Evolutionary conservation across 106 monocot species (phyloP), one percentile per base, ranked within the genome.

Genomic region (Apostasia shenzhenica): DNA sequence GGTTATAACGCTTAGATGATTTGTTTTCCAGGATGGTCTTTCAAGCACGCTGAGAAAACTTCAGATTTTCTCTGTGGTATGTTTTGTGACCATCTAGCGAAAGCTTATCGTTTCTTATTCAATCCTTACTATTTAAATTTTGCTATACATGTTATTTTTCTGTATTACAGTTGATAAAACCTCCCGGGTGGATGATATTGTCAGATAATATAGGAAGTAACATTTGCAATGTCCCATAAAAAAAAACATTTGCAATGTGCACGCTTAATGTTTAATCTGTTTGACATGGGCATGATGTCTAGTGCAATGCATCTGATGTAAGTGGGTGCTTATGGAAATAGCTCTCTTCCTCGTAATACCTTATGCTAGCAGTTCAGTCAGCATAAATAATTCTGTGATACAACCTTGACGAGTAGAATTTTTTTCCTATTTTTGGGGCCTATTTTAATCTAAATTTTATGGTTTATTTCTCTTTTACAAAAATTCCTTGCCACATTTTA

Each of bases 1-100:
- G 14, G 6, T 48, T 14, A 47, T 47, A 66, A 66, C 14, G 14
- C 13, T 11, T 45, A 66, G 49, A 50, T 7, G 49, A 66, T 59
- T 63, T 41, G 26, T 6, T 42, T 66, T 74, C 67, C 67, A 74
- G 74, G 74, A 66, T 5, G 58, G 74, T 49, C 66, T 74, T 14
- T 37, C 45, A 67, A 56, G 41, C 48, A 67, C 63, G 44, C 49
- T 74, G 57, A 67, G 41, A 55, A 74, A 74, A 42, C 56, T 57
- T 55, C 53, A 67, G n/a, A 74, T 74, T 58, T 67, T 26, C 41
- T 57, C 74, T 57, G 74, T 74, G 74, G 74, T 74, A 74, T 59
- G 74, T 49, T 49, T 47, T 1, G 57, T 74, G 49, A 72, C 53
- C 39, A 54, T 40, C 6, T 66, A 5, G 49, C 1, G 1, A 10